Evolutionary conservation across 805 yeast species (phyloP).

Genomic region (Cyberlindnera xishuangbannaensis): DNA sequence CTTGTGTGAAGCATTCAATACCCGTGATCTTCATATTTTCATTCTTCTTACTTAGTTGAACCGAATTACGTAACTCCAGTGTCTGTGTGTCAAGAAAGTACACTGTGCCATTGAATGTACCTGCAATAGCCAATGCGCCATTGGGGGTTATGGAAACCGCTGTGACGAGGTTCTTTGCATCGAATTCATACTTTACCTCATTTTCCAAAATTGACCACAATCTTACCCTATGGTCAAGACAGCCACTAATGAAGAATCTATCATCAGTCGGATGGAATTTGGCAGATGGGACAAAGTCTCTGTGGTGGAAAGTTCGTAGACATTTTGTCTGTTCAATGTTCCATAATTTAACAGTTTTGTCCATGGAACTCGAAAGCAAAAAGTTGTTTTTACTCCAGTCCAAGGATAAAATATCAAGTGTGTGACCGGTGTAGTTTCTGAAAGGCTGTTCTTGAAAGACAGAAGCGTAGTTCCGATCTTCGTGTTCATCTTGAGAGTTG

Average conservation of each 20-base stretch:
- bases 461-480: slow-evolving; percentile 48
- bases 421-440: slow-evolving; percentile 59
- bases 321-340: slow-evolving; percentile 64
- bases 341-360: slow-evolving; percentile 79
- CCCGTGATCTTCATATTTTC: slow-evolving; percentile 59
- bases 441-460: slow-evolving; percentile 69
- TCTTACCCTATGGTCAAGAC: slow-evolving; percentile 67
- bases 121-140: slow-evolving; percentile 54
- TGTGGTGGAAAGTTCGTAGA: slow-evolving; percentile 59
- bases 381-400: slow-evolving; percentile 90
- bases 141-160: slow-evolving; percentile 70
- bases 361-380: slow-evolving; percentile 76
- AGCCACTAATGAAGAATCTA: slow-evolving; percentile 77
- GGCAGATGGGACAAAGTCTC: slow-evolving; percentile 79
- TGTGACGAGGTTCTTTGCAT: slow-evolving; percentile 64
- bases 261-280: slow-evolving; percentile 83
- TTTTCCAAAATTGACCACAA: slow-evolving; percentile 84
- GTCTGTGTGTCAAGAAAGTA: slow-evolving; percentile 59
- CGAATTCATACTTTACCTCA: slow-evolving; percentile 52
- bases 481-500: slow-evolving; percentile 2
- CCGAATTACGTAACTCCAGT: slow-evolving; percentile 39
- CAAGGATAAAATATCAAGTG: slow-evolving; percentile 61
- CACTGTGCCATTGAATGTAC: slow-evolving; percentile 74
- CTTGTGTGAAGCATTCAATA: slow-evolving; percentile 43
- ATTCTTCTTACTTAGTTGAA: slow-evolving; percentile 38